Evolutionary conservation across 768 basidiomycete species (phyloP), one percentile per base, ranked within the genome.

Genomic region (Amanita muscaria): DNA sequence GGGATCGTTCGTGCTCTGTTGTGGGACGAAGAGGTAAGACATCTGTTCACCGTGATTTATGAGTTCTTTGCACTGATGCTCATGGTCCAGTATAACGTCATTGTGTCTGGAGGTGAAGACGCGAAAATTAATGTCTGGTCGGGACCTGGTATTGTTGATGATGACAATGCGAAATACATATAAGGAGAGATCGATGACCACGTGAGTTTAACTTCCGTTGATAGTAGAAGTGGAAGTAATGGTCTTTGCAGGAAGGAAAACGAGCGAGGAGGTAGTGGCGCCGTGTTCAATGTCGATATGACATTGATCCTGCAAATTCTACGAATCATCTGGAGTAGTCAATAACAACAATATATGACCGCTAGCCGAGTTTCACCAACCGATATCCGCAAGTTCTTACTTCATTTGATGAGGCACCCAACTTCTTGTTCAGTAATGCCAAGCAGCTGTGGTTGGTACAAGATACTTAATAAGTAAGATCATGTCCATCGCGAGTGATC

Each of bases 1-100:
- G 80, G 77, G 3, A 53, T 83, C 15, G 74, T 83, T 2, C 69
- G 80, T 18, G 72, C 74, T 10, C 53, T 78, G 6, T 49, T 72
- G 18, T 79, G 72, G 69, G 80, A 83, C 50, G 70, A 77, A 55
- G 53, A 67, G 46, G 79, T 78, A 11, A 31, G 55, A 47, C 41
- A 22, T 24, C 16, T 3, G 12, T 39, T 19, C 3, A 14, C 12
- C 16, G 16, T 1, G 10, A 23, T 40, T 18, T 15, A 14, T 16
- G 19, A 7, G 7, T n/a, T 21, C 31, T 11, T 15, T 41, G 5
- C 15, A 21, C 16, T 47, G 2, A 33, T 9, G 34, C 22, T 6
- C 10, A n/a, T 4, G 32, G 1, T 18, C n/a, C 42, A 76, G 74
- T 59, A 66, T 45, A 53, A 57, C 7, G 53, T 69, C 15, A 51